Percentiles rank a stretch among this genome's conserved stretches.
Conservation (phyloP, 2,329 filamentous ascomycete genomes). For the Xylaria digitata region DNA sequence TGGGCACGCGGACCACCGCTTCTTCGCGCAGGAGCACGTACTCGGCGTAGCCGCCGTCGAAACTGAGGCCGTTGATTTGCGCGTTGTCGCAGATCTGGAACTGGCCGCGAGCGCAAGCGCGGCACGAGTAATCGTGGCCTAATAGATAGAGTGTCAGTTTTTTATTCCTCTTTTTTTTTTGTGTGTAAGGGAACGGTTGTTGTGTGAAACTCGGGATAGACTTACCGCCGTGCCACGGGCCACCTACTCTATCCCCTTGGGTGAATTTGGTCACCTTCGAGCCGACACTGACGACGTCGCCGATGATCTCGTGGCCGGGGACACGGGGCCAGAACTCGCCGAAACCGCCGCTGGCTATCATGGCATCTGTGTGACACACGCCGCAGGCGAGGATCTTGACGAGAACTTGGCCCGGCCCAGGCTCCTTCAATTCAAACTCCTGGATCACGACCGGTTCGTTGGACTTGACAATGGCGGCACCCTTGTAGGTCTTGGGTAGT, state of each 20-base stretch:
- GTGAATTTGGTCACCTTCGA: conserved; percentile 67
- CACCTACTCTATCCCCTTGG: conserved; percentile 74
- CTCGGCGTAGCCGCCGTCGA: conserved; percentile 75
- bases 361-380: conserved; percentile 73
- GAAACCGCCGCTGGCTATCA: conserved; percentile 60
- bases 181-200: neutral
- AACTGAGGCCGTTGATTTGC: conserved; percentile 72
- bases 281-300: conserved; percentile 71
- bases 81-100: conserved; percentile 76
- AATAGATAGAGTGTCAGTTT: conserved; percentile 2
- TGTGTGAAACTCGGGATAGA: conserved; percentile 1
- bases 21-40: conserved; percentile 71
- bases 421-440: conserved; percentile 68
- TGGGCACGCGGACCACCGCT: conserved; percentile 67
- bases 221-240: conserved; percentile 73
- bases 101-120: conserved; percentile 69
- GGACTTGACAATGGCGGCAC: conserved; percentile 67
- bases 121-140: conserved; percentile 72
- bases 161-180: neutral
- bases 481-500: conserved; percentile 74
- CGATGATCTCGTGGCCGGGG: conserved; percentile 79
- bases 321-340: conserved; percentile 69
- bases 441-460: conserved; percentile 67
- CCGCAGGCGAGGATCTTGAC: conserved; percentile 79
- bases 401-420: conserved; percentile 69